Base-by-base conservation (phyloP, 2,329 filamentous ascomycete species). In the Stachybotrys echinatus region DNA sequence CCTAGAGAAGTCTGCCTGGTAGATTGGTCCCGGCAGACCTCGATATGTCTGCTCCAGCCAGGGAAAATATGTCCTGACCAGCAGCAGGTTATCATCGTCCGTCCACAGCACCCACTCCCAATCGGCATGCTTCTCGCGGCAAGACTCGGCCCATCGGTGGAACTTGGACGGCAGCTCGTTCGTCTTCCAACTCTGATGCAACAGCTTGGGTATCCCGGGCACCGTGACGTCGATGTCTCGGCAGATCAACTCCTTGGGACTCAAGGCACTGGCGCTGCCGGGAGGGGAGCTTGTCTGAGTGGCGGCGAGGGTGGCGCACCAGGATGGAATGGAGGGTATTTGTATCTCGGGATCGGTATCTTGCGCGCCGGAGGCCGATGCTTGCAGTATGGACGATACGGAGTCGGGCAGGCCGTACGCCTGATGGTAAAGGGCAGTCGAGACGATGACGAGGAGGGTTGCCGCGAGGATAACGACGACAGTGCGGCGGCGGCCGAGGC, bases 71-170 rank as follows among this genome's bases (percentile, higher is more conserved):
- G 49, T 59, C 40, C 58, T 49, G 12, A 67, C 64, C 37, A 69
- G 54, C n/a, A 55, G 53, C 38, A 64, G 55, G 52, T 68, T 69
- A 47, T 68, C 65, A 37, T 66, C 59, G 45, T 68, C 65, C 4
- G 66, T 67, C 65, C 65, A 69, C 14, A 69, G 51, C 21, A 68
- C 65, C 60, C 63, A 68, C 51, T 69, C 64, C 59, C 65, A 68
- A 45, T 64, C 61, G 6, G 54, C 53, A 44, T 68, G 65, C 42
- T 55, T 52, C 40, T 50, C 37, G 14, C 64, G 58, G 48, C 65
- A 68, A 4, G 52, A 55, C n/a, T 51, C 49, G 50, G 64, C 67
- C 65, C 65, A 68, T 40, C 52, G 43, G 27, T 63, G 46, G 27
- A 67, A 63, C 52, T 62, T 61, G 23, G 51, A 34, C 3, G 61